These are phyloP conservation scores for Choricystis sp. DNA, from an alignment of 139 green algal species.

Conservation along the genomic window DNA sequence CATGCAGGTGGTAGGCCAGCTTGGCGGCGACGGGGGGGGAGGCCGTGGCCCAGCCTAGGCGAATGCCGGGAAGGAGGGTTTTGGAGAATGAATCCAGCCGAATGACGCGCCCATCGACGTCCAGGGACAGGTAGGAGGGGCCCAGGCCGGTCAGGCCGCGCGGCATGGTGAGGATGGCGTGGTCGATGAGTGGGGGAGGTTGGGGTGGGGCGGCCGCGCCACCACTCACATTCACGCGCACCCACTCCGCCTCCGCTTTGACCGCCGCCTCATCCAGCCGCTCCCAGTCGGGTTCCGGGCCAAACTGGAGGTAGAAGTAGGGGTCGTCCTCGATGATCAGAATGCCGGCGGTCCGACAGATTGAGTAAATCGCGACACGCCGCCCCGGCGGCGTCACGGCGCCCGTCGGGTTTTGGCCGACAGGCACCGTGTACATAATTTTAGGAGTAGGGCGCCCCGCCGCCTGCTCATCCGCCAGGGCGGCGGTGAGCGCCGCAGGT, in stretches of 20 bases:
- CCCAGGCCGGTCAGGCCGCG: conserved; percentile 6
- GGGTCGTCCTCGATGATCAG: conserved; percentile 75
- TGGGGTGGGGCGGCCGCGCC: too few relatives aligned
- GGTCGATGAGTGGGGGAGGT: not conserved
- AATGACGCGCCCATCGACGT: conserved; percentile 48
- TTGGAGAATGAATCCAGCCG: conserved; percentile 67
- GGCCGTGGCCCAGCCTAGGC: conserved; percentile 53
- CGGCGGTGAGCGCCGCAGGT: conserved; percentile 11
- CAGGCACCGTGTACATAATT: conserved; percentile 57
- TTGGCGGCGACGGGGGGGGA: conserved; percentile 22
- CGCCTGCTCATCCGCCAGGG: not conserved
- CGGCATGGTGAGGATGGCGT: not conserved
- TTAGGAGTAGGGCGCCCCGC: not conserved
- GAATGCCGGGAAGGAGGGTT: conserved; percentile 33
- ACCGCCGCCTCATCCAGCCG: not conserved
- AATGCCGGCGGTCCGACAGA: conserved; percentile 30
- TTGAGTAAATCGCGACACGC: conserved; percentile 37
- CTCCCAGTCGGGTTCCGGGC: not conserved
- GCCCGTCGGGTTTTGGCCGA: conserved; percentile 60
- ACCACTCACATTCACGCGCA: too few relatives aligned
- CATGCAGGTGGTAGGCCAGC: conserved; percentile 17
- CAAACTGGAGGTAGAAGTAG: conserved; percentile 61
- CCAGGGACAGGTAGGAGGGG: conserved; percentile 37
- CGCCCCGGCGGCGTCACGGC: conserved; percentile 21
- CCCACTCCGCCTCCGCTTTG: too few relatives aligned